These are phyloP conservation scores for Termitomyces sp. DNA, from an alignment of 768 basidiomycete species.

Conservation along the genomic window DNA sequence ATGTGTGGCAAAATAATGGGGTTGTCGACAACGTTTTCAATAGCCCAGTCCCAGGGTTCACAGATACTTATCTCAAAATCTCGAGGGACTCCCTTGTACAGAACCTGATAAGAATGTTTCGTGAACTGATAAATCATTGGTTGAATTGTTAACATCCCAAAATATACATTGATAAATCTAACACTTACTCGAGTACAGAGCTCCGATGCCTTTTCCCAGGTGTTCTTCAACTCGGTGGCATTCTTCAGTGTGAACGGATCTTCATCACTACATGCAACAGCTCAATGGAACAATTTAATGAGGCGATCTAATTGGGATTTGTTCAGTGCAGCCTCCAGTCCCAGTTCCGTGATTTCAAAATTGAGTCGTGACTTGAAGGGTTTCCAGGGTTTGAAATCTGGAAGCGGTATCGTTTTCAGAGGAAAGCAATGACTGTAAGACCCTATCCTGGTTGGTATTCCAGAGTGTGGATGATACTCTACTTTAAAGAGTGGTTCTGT, in stretches of 20 bases:
- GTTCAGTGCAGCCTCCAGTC: not conserved
- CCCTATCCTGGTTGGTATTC: not conserved
- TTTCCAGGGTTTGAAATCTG: not conserved
- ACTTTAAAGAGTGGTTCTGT: not conserved
- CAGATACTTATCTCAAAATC: not conserved
- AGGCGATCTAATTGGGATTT: not conserved
- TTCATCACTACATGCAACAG: not conserved
- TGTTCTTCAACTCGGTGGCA: not conserved
- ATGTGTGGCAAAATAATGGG: not conserved
- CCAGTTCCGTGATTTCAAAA: not conserved
- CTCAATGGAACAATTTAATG: not conserved
- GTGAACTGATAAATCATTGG: not conserved
- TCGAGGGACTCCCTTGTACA: not conserved
- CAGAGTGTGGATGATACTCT: not conserved
- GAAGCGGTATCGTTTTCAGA: not conserved
- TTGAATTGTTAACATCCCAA: too few species aligned
- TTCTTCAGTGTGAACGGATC: not conserved
- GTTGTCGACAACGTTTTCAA: not conserved
- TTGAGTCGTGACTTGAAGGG: not conserved
- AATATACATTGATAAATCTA: not conserved
- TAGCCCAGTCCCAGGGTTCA: not conserved
- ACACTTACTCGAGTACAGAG: not conserved
- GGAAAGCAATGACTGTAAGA: not conserved
- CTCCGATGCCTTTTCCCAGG: not conserved
- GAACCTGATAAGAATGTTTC: not conserved